Conservation (phyloP, 108 stramenopile genomes). For the Fragilaria crotonensis region DNA sequence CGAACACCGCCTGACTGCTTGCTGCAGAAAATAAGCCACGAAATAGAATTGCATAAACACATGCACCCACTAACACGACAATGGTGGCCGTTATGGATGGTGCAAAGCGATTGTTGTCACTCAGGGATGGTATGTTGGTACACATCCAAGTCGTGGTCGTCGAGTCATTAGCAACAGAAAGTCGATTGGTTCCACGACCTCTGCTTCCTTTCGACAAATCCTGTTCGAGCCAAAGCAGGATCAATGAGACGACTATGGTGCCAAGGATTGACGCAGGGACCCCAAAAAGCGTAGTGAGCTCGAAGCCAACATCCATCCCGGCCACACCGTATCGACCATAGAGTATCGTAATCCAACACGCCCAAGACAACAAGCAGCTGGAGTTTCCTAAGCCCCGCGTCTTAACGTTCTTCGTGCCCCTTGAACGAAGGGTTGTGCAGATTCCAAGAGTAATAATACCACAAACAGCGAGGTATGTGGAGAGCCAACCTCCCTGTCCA, state of each 20-base stretch:
- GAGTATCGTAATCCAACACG: slow-evolving; percentile 36
- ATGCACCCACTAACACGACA: slow-evolving; percentile 38
- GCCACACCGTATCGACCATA: slow-evolving; percentile 66
- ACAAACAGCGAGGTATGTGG: slow-evolving; percentile 57
- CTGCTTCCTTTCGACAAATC: slow-evolving; percentile 36
- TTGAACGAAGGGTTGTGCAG: slow-evolving; percentile 33
- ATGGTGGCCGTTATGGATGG: slow-evolving; percentile 41
- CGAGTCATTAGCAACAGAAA: slow-evolving; percentile 15
- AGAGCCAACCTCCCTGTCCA: slow-evolving; percentile 63
- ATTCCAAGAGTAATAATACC: slow-evolving; percentile 37
- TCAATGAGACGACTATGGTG: slow-evolving; percentile 44
- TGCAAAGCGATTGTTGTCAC: slow-evolving; percentile 46
- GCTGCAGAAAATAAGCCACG: slow-evolving; percentile 43
- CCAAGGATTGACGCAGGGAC: slow-evolving; percentile 58
- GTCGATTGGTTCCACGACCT: slow-evolving; percentile 26
- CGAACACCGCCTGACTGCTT: slow-evolving; percentile 36
- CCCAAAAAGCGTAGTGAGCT: slow-evolving; percentile 42
- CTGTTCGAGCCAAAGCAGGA: slow-evolving; percentile 63
- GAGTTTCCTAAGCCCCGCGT: slow-evolving; percentile 58
- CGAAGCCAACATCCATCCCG: slow-evolving; percentile 52
- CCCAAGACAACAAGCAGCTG: slow-evolving; percentile 48
- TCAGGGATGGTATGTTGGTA: slow-evolving; percentile 33
- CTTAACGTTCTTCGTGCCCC: slow-evolving; percentile 35
- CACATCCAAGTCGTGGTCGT: slow-evolving; percentile 22
- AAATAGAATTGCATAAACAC: slow-evolving; percentile 51